Base-by-base conservation (phyloP, 2,329 filamentous ascomycete species). In the Plenodomus tracheiphilus region DNA sequence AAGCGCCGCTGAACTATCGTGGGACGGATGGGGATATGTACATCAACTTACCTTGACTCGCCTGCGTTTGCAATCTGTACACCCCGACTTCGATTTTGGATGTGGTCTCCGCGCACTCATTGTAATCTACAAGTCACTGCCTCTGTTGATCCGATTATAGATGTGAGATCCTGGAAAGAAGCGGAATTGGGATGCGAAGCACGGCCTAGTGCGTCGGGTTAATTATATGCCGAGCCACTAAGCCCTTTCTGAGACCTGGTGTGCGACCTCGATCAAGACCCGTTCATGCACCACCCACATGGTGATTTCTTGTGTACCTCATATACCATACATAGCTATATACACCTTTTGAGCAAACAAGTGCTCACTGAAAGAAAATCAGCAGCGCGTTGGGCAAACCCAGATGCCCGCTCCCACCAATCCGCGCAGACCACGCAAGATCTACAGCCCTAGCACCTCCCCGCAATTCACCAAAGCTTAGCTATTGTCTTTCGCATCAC, bases 1-100 rank as follows among this genome's bases (percentile, higher is more conserved):
- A 32, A 15, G 28, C 16, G 16, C 35, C 35, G 35, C 35, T 10
- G 9, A 18, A 20, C 6, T 36, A 36, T 18, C 7, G 34, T 36
- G 34, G 34, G 34, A 22, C 38, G 15, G n/a, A 44, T 20, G 13
- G 15, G 18, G 18, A 40, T 51, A 10, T 5, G n/a, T n/a, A n/a
- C n/a, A n/a, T n/a, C n/a, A n/a, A n/a, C n/a, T 19, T 49, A 61
- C 57, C 54, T 59, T 59, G 34, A 62, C 32, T 17, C 53, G 49
- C 42, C 53, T 47, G 13, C 53, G 52, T 20, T 59, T 62, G 35
- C 59, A 64, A 37, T 50, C 43, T n/a, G 39, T 13, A 16, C 59
- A 62, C 4, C 54, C 52, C 6, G 51, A 20, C 46, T 39, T 54
- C 6, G 54, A 46, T 37, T 61, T 59, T 3, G 25, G 35, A 39